Base-by-base conservation (phyloP, 192 early-diverging fungal genomes). In the Backusella tarrabulga region DNA sequence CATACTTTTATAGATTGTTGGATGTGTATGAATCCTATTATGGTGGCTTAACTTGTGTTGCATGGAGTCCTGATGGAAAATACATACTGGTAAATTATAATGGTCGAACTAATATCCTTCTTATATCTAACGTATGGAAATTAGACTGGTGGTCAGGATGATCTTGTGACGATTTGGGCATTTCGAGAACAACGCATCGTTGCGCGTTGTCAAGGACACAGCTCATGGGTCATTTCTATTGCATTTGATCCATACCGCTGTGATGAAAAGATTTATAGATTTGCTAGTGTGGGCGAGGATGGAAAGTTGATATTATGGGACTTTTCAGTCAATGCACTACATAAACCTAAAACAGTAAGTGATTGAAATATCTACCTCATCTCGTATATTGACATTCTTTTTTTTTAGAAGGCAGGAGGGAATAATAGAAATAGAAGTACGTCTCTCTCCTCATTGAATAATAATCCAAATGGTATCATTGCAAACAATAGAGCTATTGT, bases 221-320 rank as follows among this genome's bases (percentile, higher is more conserved):
- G 88, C 46, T 97, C 96, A 0, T 98, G 97, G 93, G 91, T 83
- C 4, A 95, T 88, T 9, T 83, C 83, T 32, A 89, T 99, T 1
- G 90, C 90, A 8, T 99, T 98, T 87, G 97, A 99, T 78, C 88
- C 92, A 1, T 87, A 89, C 84, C 85, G 89, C 60, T 95, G 93
- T 72, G 92, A 92, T 69, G 94, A 94, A 42, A 80, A 86, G n/a
- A 92, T 91, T 26, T 98, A 95, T 82, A 84, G 96, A 21, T 94
- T 99, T 79, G 93, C 91, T 44, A 96, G 94, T 75, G 94, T 97
- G 35, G 96, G 94, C 15, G 96, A 99, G 67, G 97, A 98, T 81
- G 90, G 93, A 1, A 88, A 90, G 77, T 73, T 99, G 11, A 83
- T 94, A 23, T 79, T 99, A 6, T 99, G 97, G 96, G 97, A 99